phyloP scores from a whole-genome alignment of 495 filamentous ascomycete genomes.

The Aspergillus incahuasiensis region DNA sequence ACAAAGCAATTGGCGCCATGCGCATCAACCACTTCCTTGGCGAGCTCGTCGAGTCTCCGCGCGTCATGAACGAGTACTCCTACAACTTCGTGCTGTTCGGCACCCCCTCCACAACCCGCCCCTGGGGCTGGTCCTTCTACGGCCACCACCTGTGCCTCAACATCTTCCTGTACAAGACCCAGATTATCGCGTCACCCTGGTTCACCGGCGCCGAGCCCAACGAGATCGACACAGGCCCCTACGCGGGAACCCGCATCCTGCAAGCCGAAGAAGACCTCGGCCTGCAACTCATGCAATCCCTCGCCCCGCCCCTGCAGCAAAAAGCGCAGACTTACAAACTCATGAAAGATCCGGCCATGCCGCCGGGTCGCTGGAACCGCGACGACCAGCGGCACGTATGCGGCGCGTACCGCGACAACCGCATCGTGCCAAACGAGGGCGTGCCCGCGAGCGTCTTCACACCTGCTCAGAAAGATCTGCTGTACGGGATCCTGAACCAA shows the following conservation, averaged over 20 bases:
- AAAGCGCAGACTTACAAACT: constrained; percentile 52
- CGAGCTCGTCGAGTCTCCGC: constrained; percentile 54
- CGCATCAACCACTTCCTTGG: constrained; percentile 77
- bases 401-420: constrained; percentile 72
- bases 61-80: constrained; percentile 65
- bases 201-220: constrained; percentile 79
- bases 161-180: constrained; percentile 55
- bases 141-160: constrained; percentile 72
- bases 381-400: constrained; percentile 70
- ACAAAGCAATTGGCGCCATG: constrained; percentile 64
- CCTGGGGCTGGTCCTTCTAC: constrained; percentile 74
- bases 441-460: constrained; percentile 35
- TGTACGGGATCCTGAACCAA: constrained; percentile 52
- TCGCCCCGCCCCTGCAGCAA: constrained; percentile 41
- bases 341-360: constrained; percentile 59
- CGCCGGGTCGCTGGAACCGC: constrained; percentile 65
- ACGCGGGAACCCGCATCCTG: constrained; percentile 58
- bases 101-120: constrained; percentile 41
- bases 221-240: constrained; percentile 59
- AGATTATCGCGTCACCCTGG: constrained; percentile 62
- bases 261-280: constrained; percentile 60
- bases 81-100: constrained; percentile 71
- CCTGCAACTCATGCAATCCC: constrained; percentile 61
- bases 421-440: constrained; percentile 70
- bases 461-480: constrained; percentile 51